Conservation (phyloP, 768 basidiomycete genomes). For the Rhodotorula graminis region DNA sequence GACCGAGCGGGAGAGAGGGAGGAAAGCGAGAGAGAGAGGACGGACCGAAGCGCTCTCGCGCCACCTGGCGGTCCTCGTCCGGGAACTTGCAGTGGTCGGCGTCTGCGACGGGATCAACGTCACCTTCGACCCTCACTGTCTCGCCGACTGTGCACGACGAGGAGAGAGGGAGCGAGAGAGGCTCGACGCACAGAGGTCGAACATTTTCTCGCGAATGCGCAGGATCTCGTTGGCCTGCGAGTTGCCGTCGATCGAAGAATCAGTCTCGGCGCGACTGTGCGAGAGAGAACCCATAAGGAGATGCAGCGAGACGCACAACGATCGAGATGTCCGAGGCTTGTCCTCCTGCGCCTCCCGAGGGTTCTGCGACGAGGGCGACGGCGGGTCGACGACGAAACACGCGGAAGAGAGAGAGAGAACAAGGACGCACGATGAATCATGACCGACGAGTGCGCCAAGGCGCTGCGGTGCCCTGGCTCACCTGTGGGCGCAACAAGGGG, state of each 20-base stretch:
- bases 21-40: not conserved
- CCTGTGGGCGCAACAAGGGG: slow-evolving; percentile 48
- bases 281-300: not conserved
- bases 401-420: slow-evolving; percentile 4
- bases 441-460: slow-evolving; percentile 86
- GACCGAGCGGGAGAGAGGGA: no score
- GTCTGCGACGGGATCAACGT: no score
- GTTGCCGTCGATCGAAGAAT: no score
- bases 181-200: slow-evolving; percentile 24
- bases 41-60: slow-evolving; percentile 20
- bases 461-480: slow-evolving; percentile 83
- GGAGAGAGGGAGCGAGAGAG: not conserved
- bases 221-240: slow-evolving; percentile 90
- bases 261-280: no score
- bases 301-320: not conserved
- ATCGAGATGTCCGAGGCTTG: slow-evolving; percentile 88
- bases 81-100: slow-evolving; percentile 26
- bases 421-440: slow-evolving; percentile 88
- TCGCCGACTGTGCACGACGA: not conserved
- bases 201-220: slow-evolving; percentile 48
- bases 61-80: slow-evolving; percentile 15
- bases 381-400: not conserved
- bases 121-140: not conserved
- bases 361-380: slow-evolving; percentile 57
- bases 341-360: slow-evolving; percentile 90